phyloP scores from a whole-genome alignment of 192 early-diverging fungal species.

The Backusella psychrophila region DNA sequence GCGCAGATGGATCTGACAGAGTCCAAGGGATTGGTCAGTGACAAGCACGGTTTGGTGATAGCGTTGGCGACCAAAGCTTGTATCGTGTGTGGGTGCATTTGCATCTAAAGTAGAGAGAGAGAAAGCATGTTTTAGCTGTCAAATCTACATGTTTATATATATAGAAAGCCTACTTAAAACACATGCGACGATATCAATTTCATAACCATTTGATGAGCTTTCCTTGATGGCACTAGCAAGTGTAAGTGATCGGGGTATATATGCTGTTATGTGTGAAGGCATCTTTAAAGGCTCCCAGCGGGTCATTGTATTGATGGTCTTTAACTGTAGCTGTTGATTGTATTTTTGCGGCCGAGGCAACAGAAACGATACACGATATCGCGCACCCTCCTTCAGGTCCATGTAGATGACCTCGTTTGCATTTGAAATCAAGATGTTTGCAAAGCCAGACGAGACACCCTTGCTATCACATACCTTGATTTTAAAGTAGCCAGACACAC shows the following conservation, averaged over 20 bases:
- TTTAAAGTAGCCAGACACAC: conserved; percentile 42
- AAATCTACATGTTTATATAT: neutral
- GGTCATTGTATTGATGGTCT: conserved; percentile 10
- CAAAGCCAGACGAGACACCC: conserved; percentile 1
- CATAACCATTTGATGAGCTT: conserved; percentile 26
- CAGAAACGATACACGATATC: conserved; percentile 43
- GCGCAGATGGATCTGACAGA: conserved; percentile 27
- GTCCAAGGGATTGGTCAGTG: conserved; percentile 8
- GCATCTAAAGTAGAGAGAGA: neutral
- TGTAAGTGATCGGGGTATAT: conserved; percentile 12
- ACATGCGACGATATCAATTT: conserved; percentile 44
- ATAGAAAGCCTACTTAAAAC: conserved; percentile 33
- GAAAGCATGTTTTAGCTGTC: neutral
- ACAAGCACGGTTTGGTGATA: conserved; percentile 23
- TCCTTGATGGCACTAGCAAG: conserved; percentile 22
- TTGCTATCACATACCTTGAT: conserved; percentile 43
- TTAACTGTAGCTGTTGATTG: neutral
- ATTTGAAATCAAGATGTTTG: conserved; percentile 49
- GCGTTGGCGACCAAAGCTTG: conserved; percentile 2
- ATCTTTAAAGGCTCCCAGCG: conserved; percentile 14
- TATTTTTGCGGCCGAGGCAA: conserved; percentile 6
- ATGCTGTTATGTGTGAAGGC: neutral
- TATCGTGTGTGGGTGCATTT: neutral
- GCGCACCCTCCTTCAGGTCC: conserved; percentile 51
- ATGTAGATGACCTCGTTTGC: conserved; percentile 37